A percentile compares a stretch with the other conserved stretches of the same genome.
Conservation (phyloP, 2,329 filamentous ascomycete species). For the Neofusicoccum umdonicola region DNA sequence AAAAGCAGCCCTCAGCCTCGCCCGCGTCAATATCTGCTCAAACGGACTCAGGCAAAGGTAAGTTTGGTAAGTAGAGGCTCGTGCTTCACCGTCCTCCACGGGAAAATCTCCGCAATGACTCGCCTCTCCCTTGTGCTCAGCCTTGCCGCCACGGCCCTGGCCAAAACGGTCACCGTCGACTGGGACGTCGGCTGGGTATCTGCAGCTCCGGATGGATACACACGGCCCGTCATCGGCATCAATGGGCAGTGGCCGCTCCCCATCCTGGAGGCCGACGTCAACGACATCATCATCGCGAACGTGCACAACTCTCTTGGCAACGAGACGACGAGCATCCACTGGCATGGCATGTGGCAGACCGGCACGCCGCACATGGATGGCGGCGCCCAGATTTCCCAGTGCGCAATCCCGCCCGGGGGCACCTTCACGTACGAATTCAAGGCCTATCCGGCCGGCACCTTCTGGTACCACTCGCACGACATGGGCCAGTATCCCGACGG, state of each 20-base stretch:
- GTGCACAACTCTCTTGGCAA: slow-evolving; percentile 61
- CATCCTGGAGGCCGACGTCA: slow-evolving; percentile 57
- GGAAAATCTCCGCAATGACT: not conserved
- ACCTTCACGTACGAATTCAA: slow-evolving; percentile 70
- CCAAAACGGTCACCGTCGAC: slow-evolving; percentile 54
- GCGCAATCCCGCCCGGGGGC: slow-evolving; percentile 61
- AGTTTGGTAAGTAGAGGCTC: not conserved
- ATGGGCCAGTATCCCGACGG: slow-evolving; percentile 70
- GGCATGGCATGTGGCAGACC: slow-evolving; percentile 70
- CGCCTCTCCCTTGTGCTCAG: not conserved
- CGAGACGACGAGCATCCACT: slow-evolving; percentile 63
- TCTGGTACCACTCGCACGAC: slow-evolving; percentile 75
- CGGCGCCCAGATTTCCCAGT: slow-evolving; percentile 63
- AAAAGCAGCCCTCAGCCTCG: not conserved
- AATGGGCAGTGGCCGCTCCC: slow-evolving; percentile 75
- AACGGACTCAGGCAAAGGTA: not conserved
- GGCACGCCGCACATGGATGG: slow-evolving; percentile 70
- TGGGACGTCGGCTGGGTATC: slow-evolving; percentile 71
- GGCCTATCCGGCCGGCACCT: slow-evolving; percentile 58
- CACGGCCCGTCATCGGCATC: slow-evolving; percentile 69
- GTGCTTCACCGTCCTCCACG: too few relatives aligned
- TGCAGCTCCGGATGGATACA: slow-evolving; percentile 67
- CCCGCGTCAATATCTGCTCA: not conserved
- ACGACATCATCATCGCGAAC: slow-evolving; percentile 59
- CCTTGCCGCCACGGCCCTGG: not conserved